Evolutionary conservation across 768 basidiomycete species (phyloP), one percentile per base, ranked within the genome.

Genomic region (Ramaria sp.): DNA sequence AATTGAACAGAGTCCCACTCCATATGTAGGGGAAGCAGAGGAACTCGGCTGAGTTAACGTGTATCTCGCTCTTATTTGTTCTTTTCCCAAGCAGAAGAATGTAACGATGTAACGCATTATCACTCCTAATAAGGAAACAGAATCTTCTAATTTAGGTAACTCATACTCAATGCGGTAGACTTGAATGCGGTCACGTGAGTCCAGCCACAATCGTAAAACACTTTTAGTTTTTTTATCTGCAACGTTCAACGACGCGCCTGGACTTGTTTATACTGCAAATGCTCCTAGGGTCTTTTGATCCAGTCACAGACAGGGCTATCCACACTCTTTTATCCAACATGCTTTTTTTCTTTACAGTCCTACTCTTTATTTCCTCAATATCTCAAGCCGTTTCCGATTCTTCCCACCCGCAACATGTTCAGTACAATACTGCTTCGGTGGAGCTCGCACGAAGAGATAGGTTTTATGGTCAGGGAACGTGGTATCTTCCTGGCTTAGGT

Each of bases 1-100:
- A 27, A 27, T 55, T 2, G 53, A 55, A 12, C 53, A 55, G 22
- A 55, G 53, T 47, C 53, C 53, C 10, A 55, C 53, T 1, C 53
- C 53, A 3, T 44, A 53, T 34, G 25, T 28, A 16, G 52, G 52
- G 25, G 13, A 43, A 25, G 8, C 48, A 5, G 48, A 47, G 45
- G 45, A 47, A 27, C 28, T 47, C 25, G 16, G 16, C 16, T 41
- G 16, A 16, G 13, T 1, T 34, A 34, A 8, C 13, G 1, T 34
- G 32, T 34, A 34, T 9, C 8, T 34, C 13, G 32, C n/a, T n/a
- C n/a, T 34, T 8, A 34, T 34, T 34, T 34, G n/a, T 8, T 34
- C 32, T 9, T 9, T 9, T 34, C 7, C 32, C 7, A 4, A 13
- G 9, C 32, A 8, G 2, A 13, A 34, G 7, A 9, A 13, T 34